Evolutionary conservation across 1,139 yeast genomes (phyloP).

Genomic region (Hemisphaericaspora xylofermentans): DNA sequence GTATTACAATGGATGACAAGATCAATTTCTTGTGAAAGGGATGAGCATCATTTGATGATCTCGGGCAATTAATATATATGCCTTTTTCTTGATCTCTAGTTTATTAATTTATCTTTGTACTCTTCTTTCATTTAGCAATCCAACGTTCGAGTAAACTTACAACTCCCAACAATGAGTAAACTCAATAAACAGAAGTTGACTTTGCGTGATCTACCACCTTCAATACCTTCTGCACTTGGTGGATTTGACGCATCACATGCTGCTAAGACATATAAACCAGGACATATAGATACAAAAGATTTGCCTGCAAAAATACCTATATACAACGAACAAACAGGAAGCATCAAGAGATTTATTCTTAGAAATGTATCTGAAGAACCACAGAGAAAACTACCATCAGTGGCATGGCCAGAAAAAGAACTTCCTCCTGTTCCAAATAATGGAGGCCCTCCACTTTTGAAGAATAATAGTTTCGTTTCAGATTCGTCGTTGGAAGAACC

Average conservation of each 20-base stretch:
- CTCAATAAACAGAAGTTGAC: constrained; percentile 6
- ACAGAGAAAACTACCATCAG: background rate
- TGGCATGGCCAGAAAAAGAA: background rate
- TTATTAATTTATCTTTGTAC: background rate
- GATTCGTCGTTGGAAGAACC: background rate
- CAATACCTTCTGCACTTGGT: constrained; percentile 11
- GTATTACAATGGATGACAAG: too few relatives aligned
- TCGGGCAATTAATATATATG: background rate
- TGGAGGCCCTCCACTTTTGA: background rate
- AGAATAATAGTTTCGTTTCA: background rate
- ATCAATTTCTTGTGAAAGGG: too few relatives aligned
- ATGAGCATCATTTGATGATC: too few relatives aligned
- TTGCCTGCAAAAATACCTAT: constrained; percentile 34
- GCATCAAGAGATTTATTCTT: constrained; percentile 20
- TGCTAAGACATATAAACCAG: constrained; percentile 30
- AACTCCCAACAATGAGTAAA: too few relatives aligned
- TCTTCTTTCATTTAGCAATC: background rate
- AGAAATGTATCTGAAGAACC: background rate
- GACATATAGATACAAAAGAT: constrained; percentile 25
- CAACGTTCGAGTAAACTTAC: too few relatives aligned
- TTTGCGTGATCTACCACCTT: constrained; percentile 12
- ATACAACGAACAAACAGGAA: constrained; percentile 24
- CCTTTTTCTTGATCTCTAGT: background rate
- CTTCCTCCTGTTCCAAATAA: background rate
- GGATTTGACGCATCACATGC: constrained; percentile 28